Evolutionary conservation across 2,329 filamentous ascomycete species (phyloP), one percentile per base, ranked within the genome.

Genomic region (Sphaerulina vaccinii): DNA sequence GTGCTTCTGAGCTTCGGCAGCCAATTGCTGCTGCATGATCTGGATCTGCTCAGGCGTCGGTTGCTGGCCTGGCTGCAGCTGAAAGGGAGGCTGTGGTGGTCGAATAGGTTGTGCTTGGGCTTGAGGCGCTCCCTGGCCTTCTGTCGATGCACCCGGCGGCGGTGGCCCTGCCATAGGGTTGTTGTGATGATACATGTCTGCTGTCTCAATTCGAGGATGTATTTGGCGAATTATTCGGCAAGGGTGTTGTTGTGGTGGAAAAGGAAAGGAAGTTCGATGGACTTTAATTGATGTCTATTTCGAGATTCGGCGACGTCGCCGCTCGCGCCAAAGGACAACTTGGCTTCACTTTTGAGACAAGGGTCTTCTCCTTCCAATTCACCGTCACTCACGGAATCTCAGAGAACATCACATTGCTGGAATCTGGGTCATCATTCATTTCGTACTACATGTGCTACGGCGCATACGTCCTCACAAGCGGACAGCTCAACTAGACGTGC

Each of bases 11-110:
- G 92, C 92, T 72, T 96, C 91, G 44, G 82, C 81, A 42, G 86
- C 86, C 38, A 96, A 75, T 71, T 93, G 87, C 63, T 84, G 82
- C 71, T 95, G 88, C 79, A 96, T 93, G 50, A 81, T 79, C 51
- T 83, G 82, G 58, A 96, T 88, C 75, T 96, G 90, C 74, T 96
- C 87, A 42, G 87, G 90, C 16, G 85, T 83, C 27, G 89, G 89
- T 60, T 77, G 76, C 58, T 77, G 73, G 40, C 73, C 73, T 18
- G 70, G 72, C 19, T 41, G 39, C 39, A 50, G 32, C 23, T 50
- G 36, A 29, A 54, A 54, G 11, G 43, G 52, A 41, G 49, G 24
- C 21, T 32, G 52, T 32, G 37, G 47, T 27, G 45, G 45, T 33
- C 27, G 45, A 36, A 49, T 32, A 18, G 35, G 35, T 22, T 49